phyloP scores from a whole-genome alignment of 352 stramenopile species.

The Phytopythium kandeliae region DNA sequence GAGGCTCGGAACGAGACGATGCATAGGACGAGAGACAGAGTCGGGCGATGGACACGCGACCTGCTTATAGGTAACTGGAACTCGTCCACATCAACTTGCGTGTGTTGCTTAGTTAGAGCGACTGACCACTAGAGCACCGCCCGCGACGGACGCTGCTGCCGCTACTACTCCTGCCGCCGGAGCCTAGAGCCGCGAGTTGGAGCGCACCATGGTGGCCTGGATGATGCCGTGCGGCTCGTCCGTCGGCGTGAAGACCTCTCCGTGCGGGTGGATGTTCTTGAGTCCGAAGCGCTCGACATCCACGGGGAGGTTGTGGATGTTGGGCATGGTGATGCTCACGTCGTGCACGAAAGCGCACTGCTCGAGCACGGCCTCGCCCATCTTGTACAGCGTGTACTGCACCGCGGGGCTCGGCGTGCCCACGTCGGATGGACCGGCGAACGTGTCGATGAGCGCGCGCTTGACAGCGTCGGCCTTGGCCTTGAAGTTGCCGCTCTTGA shows the following conservation, averaged over 20 bases:
- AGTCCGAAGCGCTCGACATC: slow-evolving; percentile 79
- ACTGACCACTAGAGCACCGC: too few species aligned
- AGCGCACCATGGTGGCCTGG: slow-evolving; percentile 67
- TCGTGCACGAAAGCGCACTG: slow-evolving; percentile 58
- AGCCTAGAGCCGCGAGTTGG: slow-evolving; percentile 40
- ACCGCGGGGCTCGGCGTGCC: slow-evolving; percentile 73
- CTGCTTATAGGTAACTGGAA: too few species aligned
- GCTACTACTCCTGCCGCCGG: neutral
- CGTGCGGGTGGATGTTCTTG: slow-evolving; percentile 84
- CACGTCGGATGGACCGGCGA: slow-evolving; percentile 70
- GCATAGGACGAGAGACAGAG: too few species aligned
- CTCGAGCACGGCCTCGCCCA: slow-evolving; percentile 77
- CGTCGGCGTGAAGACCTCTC: slow-evolving; percentile 84
- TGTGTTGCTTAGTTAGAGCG: neutral
- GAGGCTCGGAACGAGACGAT: too few species aligned
- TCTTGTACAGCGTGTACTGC: slow-evolving; percentile 83
- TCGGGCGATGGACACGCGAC: too few species aligned
- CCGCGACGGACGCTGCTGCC: too few species aligned
- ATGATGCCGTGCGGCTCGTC: slow-evolving; percentile 88
- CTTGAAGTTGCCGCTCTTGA: slow-evolving; percentile 29
- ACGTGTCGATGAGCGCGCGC: slow-evolving; percentile 65
- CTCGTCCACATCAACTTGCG: too few species aligned
- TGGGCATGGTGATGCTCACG: slow-evolving; percentile 79
- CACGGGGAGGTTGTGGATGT: slow-evolving; percentile 88
- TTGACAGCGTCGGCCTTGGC: slow-evolving; percentile 50